Percentiles rank a stretch among this genome's conserved stretches.
Evolutionary conservation across 2,329 filamentous ascomycete species (phyloP).

Genomic region (Aspergillus awamori): DNA sequence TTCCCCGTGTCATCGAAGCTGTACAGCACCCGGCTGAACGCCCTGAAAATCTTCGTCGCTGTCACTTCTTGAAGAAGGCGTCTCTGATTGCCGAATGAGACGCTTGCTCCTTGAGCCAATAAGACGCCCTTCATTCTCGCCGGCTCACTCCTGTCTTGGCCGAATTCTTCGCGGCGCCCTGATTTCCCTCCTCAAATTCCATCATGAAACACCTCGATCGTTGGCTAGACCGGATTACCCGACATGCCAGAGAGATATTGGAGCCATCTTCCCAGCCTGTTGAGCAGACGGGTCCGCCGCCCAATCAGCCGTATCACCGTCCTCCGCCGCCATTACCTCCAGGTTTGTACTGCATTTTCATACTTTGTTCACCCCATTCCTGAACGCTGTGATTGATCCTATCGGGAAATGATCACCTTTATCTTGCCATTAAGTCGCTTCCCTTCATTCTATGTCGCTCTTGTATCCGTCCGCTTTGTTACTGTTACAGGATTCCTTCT

Average conservation of each 20-base stretch:
- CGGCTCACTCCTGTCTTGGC: not conserved
- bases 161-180: not conserved
- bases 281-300: not conserved
- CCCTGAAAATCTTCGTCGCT: not conserved
- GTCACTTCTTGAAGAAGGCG: not conserved
- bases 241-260: not conserved
- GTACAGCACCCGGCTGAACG: not conserved
- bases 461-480: not conserved
- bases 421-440: not conserved
- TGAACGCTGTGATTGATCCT: not conserved
- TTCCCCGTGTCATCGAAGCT: not conserved
- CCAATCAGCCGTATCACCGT: not conserved
- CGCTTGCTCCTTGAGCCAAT: not conserved
- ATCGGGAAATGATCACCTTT: not conserved
- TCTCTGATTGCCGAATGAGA: not conserved
- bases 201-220: conserved; percentile 5
- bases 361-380: not conserved
- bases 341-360: not conserved
- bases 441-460: not conserved
- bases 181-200: not conserved
- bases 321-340: not conserved
- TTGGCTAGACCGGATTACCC: not conserved
- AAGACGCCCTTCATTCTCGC: not conserved
- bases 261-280: not conserved
- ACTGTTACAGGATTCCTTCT: not conserved